phyloP scores from a whole-genome alignment of 108 stramenopile species.

The Cyclotella distinguenda region DNA sequence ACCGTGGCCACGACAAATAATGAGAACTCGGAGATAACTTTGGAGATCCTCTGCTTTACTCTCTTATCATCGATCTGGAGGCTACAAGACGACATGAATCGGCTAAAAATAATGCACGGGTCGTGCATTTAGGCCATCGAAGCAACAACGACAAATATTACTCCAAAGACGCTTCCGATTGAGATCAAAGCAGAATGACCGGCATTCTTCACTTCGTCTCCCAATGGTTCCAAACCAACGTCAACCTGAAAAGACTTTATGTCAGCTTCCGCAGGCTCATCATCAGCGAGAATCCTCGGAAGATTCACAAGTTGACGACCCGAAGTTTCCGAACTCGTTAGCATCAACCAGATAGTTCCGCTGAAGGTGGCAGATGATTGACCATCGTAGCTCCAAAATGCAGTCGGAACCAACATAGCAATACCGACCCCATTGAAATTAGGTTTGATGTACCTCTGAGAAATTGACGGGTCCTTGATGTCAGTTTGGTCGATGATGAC shows the following conservation, averaged over 20 bases:
- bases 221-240: neutral
- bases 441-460: slow-evolving; percentile 4
- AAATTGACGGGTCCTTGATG: slow-evolving; percentile 4
- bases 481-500: slow-evolving; percentile 3
- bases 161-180: too few species aligned
- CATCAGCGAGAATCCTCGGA: neutral
- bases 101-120: too few species aligned
- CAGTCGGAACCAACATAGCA: slow-evolving; percentile 18
- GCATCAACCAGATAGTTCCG: slow-evolving; percentile 12
- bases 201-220: too few species aligned
- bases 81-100: too few species aligned
- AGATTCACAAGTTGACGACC: neutral
- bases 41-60: too few species aligned
- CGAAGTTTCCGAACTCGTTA: neutral
- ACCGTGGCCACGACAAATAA: too few species aligned
- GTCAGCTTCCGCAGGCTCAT: neutral
- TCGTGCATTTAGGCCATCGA: too few species aligned
- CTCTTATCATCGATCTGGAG: too few species aligned
- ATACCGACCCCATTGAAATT: slow-evolving; percentile 7
- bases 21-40: too few species aligned
- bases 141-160: too few species aligned
- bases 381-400: slow-evolving; percentile 16
- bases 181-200: too few species aligned
- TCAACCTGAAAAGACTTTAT: slow-evolving; percentile 5
- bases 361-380: slow-evolving; percentile 1